Evolutionary conservation across 2,329 filamentous ascomycete species (phyloP).

Genomic region (Pseudogymnoascus sp.): DNA sequence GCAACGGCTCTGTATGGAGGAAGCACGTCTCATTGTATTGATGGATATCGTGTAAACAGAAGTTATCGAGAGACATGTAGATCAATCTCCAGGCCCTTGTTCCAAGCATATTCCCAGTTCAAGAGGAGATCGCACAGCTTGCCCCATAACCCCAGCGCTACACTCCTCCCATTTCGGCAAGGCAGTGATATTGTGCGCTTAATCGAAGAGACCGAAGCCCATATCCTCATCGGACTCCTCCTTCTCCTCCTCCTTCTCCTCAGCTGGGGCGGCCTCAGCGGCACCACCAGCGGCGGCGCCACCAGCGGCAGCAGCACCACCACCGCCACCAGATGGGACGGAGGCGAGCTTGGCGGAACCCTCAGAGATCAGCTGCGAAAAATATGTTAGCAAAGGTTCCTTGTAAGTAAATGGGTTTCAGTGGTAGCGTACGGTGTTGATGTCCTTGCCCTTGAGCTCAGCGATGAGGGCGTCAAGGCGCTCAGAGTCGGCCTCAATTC

Average conservation of each 20-base stretch:
- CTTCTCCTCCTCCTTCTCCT: slow-evolving; percentile 63
- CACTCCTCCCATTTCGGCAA: slow-evolving; percentile 10
- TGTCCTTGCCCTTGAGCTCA: slow-evolving; percentile 86
- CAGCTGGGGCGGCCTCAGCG: slow-evolving; percentile 52
- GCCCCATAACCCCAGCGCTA: slow-evolving; percentile 16
- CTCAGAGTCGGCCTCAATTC: slow-evolving; percentile 84
- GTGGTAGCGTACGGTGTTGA: slow-evolving; percentile 66
- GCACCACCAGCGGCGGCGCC: slow-evolving; percentile 61
- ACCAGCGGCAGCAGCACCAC: slow-evolving; percentile 58
- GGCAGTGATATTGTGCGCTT: slow-evolving; percentile 34
- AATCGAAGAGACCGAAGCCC: slow-evolving; percentile 71
- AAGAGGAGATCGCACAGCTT: slow-evolving; percentile 22
- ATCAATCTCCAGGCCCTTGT: slow-evolving; percentile 17
- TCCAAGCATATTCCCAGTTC: slow-evolving; percentile 22
- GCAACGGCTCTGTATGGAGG: slow-evolving; percentile 17
- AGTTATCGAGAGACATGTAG: neutral
- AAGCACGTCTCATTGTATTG: slow-evolving; percentile 26
- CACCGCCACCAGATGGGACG: slow-evolving; percentile 85
- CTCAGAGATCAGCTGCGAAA: slow-evolving; percentile 71
- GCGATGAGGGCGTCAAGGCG: slow-evolving; percentile 79
- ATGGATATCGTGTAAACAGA: slow-evolving; percentile 25
- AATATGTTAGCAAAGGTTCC: slow-evolving; percentile 18
- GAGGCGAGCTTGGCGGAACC: slow-evolving; percentile 92
- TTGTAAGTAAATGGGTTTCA: slow-evolving; percentile 20
- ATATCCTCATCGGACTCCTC: slow-evolving; percentile 69